Evolutionary conservation across 106 monocot species (phyloP), one percentile per base, ranked within the genome.

Genomic region (Dendrobium officinale): DNA sequence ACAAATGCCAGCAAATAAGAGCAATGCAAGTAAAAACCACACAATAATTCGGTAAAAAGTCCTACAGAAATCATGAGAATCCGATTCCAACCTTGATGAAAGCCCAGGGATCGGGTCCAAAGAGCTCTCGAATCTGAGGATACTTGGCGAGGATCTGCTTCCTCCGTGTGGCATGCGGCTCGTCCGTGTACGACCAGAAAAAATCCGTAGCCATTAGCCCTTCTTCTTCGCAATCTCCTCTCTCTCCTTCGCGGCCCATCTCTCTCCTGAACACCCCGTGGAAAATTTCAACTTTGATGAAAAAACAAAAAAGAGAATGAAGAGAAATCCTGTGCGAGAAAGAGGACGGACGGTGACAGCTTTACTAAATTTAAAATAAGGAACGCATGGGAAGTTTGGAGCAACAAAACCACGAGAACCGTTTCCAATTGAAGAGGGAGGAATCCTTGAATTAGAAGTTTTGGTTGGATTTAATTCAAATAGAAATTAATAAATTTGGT

Each of bases 131-230:
- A 81, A 95, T 95, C 79, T 93, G 92, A 0, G 95, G 95, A 78
- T 95, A 86, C 82, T 92, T 75, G 6, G 89, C 77, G 77, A 95
- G 91, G 87, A 95, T 95, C 88, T 91, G 80, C 44, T 87, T 79
- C 75, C 95, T 83, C 66, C 95, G 77, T 29, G 93, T 84, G 26
- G 93, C 91, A 81, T 93, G 91, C 13, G 95, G 95, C 83, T 95
- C 95, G 85, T 95, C 95, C 1, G 91, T 91, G 83, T 91, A 95
- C 13, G 95, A 93, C 95, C 95, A 95, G 83, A 91, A 93, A 89
- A 91, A 95, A 66, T 95, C 93, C 33, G 89, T 86, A 51, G 89
- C 95, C 95, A 95, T 93, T 49, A 86, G 88, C 33, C 93, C 91
- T 54, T 93, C 91, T 54, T 93, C 90, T 48, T 17, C 79, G 15